Percentiles rank a stretch among this genome's conserved stretches.
Conservation (phyloP, 2,329 filamentous ascomycete genomes). For the Clonostachys rosea region DNA sequence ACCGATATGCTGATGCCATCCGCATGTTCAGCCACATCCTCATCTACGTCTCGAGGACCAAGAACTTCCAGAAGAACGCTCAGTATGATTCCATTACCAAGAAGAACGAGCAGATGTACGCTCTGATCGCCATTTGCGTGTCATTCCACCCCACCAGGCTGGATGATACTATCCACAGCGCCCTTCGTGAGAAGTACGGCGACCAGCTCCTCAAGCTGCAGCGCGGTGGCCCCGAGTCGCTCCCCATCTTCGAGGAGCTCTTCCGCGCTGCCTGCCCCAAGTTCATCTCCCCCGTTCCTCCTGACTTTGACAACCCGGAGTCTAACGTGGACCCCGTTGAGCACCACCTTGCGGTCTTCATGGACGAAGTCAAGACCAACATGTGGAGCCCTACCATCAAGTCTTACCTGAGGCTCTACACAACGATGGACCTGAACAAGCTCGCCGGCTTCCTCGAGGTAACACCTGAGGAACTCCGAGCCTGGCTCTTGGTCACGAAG, state of each 20-base stretch:
- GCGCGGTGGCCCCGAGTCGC: slow-evolving; percentile 88
- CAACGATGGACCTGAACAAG: slow-evolving; percentile 98
- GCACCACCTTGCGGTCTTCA: slow-evolving; percentile 96
- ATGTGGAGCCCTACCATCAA: slow-evolving; percentile 97
- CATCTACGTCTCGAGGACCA: slow-evolving; percentile 96
- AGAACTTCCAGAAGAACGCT: slow-evolving; percentile 99
- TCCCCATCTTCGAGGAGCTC: slow-evolving; percentile 96
- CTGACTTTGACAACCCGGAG: slow-evolving; percentile 95
- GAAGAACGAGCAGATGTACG: slow-evolving; percentile 99
- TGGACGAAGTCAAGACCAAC: slow-evolving; percentile 99
- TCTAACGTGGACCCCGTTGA: slow-evolving; percentile 95
- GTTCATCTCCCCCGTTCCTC: slow-evolving; percentile 96
- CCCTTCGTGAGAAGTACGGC: slow-evolving; percentile 97
- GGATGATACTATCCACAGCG: slow-evolving; percentile 98
- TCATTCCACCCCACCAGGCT: slow-evolving; percentile 95
- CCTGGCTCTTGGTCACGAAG: slow-evolving; percentile 96
- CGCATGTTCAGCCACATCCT: slow-evolving; percentile 99
- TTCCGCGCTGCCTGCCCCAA: slow-evolving; percentile 98
- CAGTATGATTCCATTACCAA: slow-evolving; percentile 99
- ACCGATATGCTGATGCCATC: slow-evolving; percentile 97
- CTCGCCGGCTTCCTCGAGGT: slow-evolving; percentile 96
- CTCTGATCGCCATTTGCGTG: slow-evolving; percentile 96
- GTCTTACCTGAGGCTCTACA: slow-evolving; percentile 98
- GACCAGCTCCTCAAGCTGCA: slow-evolving; percentile 97
- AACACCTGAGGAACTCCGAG: slow-evolving; percentile 90